These are phyloP conservation scores for Sugiyamaella lignohabitans DNA, from an alignment of 805 yeast genomes.

Conservation along the genomic window DNA sequence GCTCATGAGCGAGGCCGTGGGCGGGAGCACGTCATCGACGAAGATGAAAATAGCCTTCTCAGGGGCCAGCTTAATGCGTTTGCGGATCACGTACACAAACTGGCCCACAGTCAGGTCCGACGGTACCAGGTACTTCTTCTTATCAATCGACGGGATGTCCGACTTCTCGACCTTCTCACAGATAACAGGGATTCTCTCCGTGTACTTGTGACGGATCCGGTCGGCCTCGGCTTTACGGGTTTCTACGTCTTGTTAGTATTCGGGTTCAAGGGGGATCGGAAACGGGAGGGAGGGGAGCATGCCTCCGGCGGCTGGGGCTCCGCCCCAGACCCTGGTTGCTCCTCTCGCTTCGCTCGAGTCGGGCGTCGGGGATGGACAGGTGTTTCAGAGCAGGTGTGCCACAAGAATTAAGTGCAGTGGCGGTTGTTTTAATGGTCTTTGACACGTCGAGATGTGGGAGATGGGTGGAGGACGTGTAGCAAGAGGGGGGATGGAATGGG, in stretches of 20 bases:
- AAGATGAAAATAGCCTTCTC: constrained; percentile 98
- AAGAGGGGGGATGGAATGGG: no score
- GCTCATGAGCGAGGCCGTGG: constrained; percentile 95
- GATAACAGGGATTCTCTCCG: constrained; percentile 91
- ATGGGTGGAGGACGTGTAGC: no score
- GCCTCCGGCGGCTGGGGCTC: no score
- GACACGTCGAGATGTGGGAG: no score
- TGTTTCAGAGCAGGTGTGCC: no score
- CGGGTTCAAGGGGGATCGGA: no score
- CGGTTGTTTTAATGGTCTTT: no score
- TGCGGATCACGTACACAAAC: constrained; percentile 94
- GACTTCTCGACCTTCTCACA: constrained; percentile 97
- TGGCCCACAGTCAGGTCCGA: constrained; percentile 96
- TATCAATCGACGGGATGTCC: constrained; percentile 93
- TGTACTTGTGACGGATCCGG: constrained; percentile 81
- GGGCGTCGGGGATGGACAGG: no score
- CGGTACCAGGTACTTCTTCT: constrained; percentile 94
- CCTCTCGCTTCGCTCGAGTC: no score
- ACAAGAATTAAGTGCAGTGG: no score
- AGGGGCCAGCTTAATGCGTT: constrained; percentile 89
- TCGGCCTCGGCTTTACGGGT: constrained; percentile 93
- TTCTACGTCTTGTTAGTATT: constrained; percentile 39
- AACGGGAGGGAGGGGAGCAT: no score
- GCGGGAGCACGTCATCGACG: constrained; percentile 94
- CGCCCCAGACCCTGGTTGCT: no score